These are phyloP conservation scores for Ilyonectria mors-panacis DNA, from an alignment of 2,329 filamentous ascomycete genomes.

Conservation along the genomic window DNA sequence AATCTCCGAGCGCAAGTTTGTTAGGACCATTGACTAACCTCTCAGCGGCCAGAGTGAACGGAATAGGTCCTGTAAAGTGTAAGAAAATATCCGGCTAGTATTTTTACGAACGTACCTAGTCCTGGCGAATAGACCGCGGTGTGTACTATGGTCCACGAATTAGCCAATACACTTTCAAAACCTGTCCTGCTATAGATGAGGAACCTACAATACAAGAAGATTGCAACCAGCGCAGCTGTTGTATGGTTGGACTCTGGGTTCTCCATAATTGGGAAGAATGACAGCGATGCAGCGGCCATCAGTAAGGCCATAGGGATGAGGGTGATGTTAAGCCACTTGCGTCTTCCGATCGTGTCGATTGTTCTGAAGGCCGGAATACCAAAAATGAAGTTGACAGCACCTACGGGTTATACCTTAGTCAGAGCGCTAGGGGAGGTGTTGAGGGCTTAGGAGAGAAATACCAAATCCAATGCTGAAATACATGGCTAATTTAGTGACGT, in stretches of 20 bases:
- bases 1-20: not conserved
- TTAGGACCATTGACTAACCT: conserved; percentile 25
- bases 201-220: no score
- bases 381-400: conserved; percentile 60
- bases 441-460: not conserved
- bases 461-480: conserved; percentile 9
- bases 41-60: conserved; percentile 64
- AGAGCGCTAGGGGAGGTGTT: no score
- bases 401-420: conserved; percentile 17
- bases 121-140: no score
- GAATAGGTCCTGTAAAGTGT: conserved; percentile 52
- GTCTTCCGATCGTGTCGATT: conserved; percentile 52
- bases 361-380: conserved; percentile 51
- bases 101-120: no score
- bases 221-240: no score
- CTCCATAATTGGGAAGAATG: no score
- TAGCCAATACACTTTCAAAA: no score
- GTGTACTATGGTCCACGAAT: no score
- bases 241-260: conserved; percentile 25
- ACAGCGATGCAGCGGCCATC: no score
- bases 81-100: no score
- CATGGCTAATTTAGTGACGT: not conserved
- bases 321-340: conserved; percentile 59
- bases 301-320: conserved; percentile 56
- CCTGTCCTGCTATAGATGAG: no score